Evolutionary conservation across 352 stramenopile genomes (phyloP).

Genomic region (Pythium brachiatum): DNA sequence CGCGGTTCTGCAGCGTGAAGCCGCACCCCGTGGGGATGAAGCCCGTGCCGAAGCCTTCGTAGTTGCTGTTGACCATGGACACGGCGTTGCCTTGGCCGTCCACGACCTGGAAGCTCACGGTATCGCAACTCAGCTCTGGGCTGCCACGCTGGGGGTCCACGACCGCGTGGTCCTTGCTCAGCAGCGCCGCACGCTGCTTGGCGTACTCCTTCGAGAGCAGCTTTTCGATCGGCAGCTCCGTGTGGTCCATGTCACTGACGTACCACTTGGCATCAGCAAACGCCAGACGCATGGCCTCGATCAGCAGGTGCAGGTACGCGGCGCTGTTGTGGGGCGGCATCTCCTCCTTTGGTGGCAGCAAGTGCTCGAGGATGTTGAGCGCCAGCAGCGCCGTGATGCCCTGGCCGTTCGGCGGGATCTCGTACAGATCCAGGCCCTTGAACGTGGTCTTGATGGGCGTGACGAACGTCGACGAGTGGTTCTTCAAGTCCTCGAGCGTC

Average conservation of each 20-base stretch:
- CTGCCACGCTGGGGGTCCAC: slow-evolving; percentile 59
- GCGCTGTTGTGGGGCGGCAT: slow-evolving; percentile 47
- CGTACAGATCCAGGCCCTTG: slow-evolving; percentile 86
- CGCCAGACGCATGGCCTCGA: slow-evolving; percentile 92
- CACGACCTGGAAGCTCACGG: slow-evolving; percentile 96
- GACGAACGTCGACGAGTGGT: slow-evolving; percentile 88
- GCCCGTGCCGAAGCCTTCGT: slow-evolving; percentile 95
- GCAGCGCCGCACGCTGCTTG: slow-evolving; percentile 41
- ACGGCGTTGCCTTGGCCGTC: slow-evolving; percentile 94
- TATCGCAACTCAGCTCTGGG: slow-evolving; percentile 80
- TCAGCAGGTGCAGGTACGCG: slow-evolving; percentile 87
- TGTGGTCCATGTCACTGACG: slow-evolving; percentile 77
- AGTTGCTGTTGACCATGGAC: slow-evolving; percentile 99
- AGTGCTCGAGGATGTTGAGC: slow-evolving; percentile 88
- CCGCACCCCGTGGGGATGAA: slow-evolving; percentile 91
- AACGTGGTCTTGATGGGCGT: slow-evolving; percentile 90
- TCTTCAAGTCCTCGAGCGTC: slow-evolving; percentile 82
- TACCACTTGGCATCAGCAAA: slow-evolving; percentile 91
- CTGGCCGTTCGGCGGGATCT: slow-evolving; percentile 95
- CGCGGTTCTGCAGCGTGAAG: slow-evolving; percentile 97
- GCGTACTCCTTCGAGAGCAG: slow-evolving; percentile 83
- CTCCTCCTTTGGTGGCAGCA: slow-evolving; percentile 38
- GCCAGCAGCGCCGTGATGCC: slow-evolving; percentile 95
- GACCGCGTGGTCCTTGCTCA: slow-evolving; percentile 41
- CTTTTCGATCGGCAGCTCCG: slow-evolving; percentile 50